Percentiles rank a stretch among this genome's conserved stretches.
These are phyloP conservation scores for Podaxis sp. DNA, from an alignment of 768 basidiomycete species.

Conservation along the genomic window DNA sequence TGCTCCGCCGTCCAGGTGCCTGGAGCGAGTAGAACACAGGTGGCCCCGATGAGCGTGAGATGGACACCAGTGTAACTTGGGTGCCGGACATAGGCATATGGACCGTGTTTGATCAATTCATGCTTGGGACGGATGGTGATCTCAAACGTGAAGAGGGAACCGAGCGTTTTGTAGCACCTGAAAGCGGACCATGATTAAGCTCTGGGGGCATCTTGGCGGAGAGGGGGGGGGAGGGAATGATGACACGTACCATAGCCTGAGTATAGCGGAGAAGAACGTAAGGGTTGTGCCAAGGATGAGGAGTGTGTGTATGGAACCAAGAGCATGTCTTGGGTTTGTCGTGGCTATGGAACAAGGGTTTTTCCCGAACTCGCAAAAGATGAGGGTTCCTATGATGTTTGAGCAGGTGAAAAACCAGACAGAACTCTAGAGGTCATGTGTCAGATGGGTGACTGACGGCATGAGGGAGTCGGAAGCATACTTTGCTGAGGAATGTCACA, in stretches of 20 bases:
- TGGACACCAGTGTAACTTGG: slow-evolving; percentile 44
- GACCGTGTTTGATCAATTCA: slow-evolving; percentile 40
- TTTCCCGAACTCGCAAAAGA: not conserved
- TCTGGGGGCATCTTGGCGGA: not conserved
- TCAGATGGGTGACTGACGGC: not conserved
- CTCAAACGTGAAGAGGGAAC: slow-evolving; percentile 44
- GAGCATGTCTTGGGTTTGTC: not conserved
- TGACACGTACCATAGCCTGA: slow-evolving; percentile 32
- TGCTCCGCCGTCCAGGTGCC: slow-evolving; percentile 31
- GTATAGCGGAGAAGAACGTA: slow-evolving; percentile 26
- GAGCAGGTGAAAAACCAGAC: slow-evolving; percentile 11
- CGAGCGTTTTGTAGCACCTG: slow-evolving; percentile 41
- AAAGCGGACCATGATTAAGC: not conserved
- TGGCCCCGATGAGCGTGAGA: slow-evolving; percentile 34
- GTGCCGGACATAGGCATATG: slow-evolving; percentile 45
- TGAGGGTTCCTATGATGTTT: not conserved
- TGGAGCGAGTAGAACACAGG: slow-evolving; percentile 31
- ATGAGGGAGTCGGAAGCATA: slow-evolving; percentile 28
- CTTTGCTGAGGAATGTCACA: slow-evolving; percentile 38
- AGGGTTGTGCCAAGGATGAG: slow-evolving; percentile 25
- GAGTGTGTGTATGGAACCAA: slow-evolving; percentile 6
- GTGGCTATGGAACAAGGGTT: not conserved
- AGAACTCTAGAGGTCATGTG: not conserved
- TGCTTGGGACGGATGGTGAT: slow-evolving; percentile 40
- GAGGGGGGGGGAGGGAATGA: not conserved